A percentile compares a stretch with the other conserved stretches of the same genome.
phyloP scores from a whole-genome alignment of 164 flowering plant genomes.

The Macadamia integrifolia region DNA sequence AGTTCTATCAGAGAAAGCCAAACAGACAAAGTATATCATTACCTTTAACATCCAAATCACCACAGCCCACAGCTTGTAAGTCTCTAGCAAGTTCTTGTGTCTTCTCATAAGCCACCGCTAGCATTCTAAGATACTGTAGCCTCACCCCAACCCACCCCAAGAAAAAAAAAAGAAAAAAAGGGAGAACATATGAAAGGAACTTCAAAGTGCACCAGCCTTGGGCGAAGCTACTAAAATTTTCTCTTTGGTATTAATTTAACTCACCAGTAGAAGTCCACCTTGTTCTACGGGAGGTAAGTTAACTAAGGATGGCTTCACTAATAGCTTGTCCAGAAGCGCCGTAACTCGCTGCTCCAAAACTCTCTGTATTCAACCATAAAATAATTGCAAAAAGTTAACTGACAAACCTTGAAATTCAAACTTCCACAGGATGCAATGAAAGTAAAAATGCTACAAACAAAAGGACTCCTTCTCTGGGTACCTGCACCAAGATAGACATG shows the following conservation, averaged over 20 bases:
- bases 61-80: constrained; percentile 86
- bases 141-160: constrained; percentile 46
- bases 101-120: constrained; percentile 95
- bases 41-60: constrained; percentile 99
- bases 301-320: constrained; percentile 83
- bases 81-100: constrained; percentile 94
- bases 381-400: constrained; percentile 55
- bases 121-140: constrained; percentile 89
- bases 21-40: constrained; percentile 4
- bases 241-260: constrained; percentile 17
- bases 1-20: too few species aligned
- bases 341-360: constrained; percentile 94
- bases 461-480: constrained; percentile 12
- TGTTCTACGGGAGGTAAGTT: constrained; percentile 80
- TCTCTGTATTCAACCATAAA: constrained; percentile 42
- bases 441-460: background rate
- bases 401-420: background rate
- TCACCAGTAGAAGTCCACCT: constrained; percentile 91
- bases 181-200: constrained; percentile 13
- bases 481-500: constrained; percentile 96
- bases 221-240: constrained; percentile 9
- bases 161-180: constrained; percentile 1
- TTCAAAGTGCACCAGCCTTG: constrained; percentile 6
- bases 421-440: background rate
- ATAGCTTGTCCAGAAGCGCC: constrained; percentile 77